These are phyloP conservation scores for Leishmania turanica DNA, from an alignment of 208 protist genomes.

Conservation along the genomic window DNA sequence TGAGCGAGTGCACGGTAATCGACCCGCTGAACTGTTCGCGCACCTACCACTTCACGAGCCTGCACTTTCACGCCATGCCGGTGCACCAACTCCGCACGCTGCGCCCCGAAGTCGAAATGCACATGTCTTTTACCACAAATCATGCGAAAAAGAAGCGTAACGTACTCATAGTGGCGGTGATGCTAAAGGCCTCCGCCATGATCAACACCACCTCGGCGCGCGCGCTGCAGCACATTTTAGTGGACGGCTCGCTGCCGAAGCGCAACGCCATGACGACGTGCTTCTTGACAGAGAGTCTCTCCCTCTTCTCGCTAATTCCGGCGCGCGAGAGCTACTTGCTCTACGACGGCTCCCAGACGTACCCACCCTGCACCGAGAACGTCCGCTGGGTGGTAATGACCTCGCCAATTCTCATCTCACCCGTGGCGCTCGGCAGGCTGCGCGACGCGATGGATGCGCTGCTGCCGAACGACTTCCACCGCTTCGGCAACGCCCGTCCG, in stretches of 20 bases:
- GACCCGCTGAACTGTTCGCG: conserved; percentile 48
- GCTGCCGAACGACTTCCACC: conserved; percentile 55
- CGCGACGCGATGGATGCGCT: conserved; percentile 43
- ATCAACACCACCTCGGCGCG: conserved; percentile 60
- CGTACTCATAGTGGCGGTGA: conserved; percentile 55
- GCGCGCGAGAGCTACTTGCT: conserved; percentile 59
- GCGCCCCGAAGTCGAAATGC: conserved; percentile 70
- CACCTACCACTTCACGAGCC: conserved; percentile 53
- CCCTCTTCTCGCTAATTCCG: conserved; percentile 52
- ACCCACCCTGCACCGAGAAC: conserved; percentile 74
- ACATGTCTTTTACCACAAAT: conserved; percentile 53
- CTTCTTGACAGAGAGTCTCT: conserved; percentile 55
- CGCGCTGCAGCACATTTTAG: conserved; percentile 66
- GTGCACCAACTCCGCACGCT: conserved; percentile 67
- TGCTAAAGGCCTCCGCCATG: conserved; percentile 58
- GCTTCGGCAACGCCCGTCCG: conserved; percentile 56
- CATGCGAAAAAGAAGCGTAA: conserved; percentile 21
- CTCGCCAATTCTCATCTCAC: conserved; percentile 66
- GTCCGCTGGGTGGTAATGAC: conserved; percentile 84
- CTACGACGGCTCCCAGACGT: conserved; percentile 82
- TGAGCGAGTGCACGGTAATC: conserved; percentile 51
- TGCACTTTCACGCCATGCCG: conserved; percentile 69
- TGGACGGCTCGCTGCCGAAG: conserved; percentile 57
- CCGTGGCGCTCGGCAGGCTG: conserved; percentile 49
- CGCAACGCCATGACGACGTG: conserved; percentile 64